phyloP scores from a whole-genome alignment of 176 grass and related monocot species.

The Hsuehochloa calcarea region DNA sequence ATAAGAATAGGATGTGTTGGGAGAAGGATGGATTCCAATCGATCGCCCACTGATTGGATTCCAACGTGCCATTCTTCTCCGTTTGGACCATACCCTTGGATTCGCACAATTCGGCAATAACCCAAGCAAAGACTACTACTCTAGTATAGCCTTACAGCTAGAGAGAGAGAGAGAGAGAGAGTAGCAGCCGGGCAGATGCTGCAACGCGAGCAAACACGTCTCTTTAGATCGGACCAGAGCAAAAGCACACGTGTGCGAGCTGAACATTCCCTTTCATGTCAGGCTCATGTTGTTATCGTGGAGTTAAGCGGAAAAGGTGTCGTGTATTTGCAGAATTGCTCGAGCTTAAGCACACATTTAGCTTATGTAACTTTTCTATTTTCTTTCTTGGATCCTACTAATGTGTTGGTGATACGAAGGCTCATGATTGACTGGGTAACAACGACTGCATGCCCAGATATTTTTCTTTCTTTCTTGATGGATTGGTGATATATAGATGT shows the following conservation, averaged over 20 bases:
- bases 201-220: not conserved
- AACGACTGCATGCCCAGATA: not conserved
- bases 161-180: too few species aligned
- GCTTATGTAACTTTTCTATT: not conserved
- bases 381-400: not conserved
- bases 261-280: conserved; percentile 35
- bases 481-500: not conserved
- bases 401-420: not conserved
- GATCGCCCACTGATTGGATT: conserved; percentile 21
- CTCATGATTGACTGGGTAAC: not conserved
- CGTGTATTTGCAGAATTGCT: conserved; percentile 12
- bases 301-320: not conserved
- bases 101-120: not conserved
- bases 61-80: not conserved
- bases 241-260: conserved; percentile 24
- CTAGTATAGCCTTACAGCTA: not conserved
- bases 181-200: not conserved
- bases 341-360: not conserved
- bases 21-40: not conserved
- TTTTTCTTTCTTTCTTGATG: not conserved
- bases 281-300: not conserved
- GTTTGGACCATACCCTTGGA: conserved; percentile 31
- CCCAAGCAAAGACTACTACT: not conserved
- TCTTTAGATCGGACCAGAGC: conserved; percentile 26
- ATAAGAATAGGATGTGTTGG: conserved; percentile 5